Evolutionary conservation across 2,329 filamentous ascomycete genomes (phyloP).

Genomic region (Colletotrichum kahawae): DNA sequence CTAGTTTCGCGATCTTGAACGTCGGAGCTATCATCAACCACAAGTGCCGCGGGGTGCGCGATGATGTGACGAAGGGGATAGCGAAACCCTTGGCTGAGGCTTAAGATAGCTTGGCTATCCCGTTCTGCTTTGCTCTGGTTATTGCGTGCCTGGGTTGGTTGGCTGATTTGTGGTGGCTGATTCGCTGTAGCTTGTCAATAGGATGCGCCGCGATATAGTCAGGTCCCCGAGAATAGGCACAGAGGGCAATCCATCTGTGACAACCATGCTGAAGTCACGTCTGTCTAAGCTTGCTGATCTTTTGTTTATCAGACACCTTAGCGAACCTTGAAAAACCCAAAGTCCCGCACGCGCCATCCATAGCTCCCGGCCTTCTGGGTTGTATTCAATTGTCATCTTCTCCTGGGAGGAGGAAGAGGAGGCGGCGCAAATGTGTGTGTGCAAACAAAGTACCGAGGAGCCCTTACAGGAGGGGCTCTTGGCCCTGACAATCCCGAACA

Average conservation of each 20-base stretch:
- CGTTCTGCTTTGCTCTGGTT: background rate
- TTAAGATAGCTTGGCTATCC: background rate
- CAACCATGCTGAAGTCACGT: background rate
- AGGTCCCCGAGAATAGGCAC: slow-evolving; percentile 4
- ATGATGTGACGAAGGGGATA: background rate
- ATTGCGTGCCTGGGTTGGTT: background rate
- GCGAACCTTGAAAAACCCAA: background rate
- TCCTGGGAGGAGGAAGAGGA: background rate
- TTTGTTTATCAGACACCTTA: slow-evolving; percentile 4
- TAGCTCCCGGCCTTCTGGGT: background rate
- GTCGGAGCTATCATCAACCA: background rate
- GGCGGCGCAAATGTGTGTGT: background rate
- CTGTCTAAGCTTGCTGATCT: background rate
- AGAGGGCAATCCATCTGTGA: slow-evolving; percentile 6
- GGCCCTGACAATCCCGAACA: background rate
- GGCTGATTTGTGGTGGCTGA: background rate
- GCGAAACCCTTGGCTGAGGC: background rate
- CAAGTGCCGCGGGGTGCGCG: background rate
- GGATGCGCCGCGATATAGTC: background rate
- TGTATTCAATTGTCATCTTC: background rate
- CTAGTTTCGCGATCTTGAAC: background rate
- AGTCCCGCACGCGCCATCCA: background rate
- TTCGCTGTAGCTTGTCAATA: background rate
- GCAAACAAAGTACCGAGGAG: background rate
- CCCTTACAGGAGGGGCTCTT: background rate